Percentiles rank a stretch among this genome's conserved stretches.
Conservation (phyloP, 495 filamentous ascomycete genomes). For the Neurospora tetraspora region DNA sequence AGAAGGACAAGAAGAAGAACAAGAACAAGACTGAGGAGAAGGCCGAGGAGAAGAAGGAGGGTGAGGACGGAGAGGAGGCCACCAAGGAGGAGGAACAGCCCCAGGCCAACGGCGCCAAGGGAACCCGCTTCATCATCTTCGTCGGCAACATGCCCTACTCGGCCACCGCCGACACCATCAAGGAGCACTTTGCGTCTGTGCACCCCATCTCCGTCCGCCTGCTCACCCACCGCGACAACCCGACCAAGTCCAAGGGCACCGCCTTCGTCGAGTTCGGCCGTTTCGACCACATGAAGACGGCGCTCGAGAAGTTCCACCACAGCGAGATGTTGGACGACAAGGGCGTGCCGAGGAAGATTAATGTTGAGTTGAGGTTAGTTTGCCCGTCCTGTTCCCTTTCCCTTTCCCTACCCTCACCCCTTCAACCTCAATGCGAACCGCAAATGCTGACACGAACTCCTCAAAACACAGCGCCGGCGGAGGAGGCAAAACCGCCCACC, state of each 20-base stretch:
- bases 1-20: slow-evolving; percentile 18
- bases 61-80: slow-evolving; percentile 11
- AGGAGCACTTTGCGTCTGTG: slow-evolving; percentile 67
- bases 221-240: slow-evolving; percentile 58
- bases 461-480: slow-evolving; percentile 76
- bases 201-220: slow-evolving; percentile 64
- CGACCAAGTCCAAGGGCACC: slow-evolving; percentile 67
- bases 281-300: slow-evolving; percentile 90
- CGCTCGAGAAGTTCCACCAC: slow-evolving; percentile 81
- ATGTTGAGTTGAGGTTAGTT: slow-evolving; percentile 81
- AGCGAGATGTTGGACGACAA: slow-evolving; percentile 63
- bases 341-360: slow-evolving; percentile 58
- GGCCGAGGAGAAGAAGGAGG: neutral
- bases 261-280: slow-evolving; percentile 89
- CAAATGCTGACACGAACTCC: too few relatives aligned
- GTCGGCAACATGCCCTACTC: slow-evolving; percentile 86
- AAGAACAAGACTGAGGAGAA: slow-evolving; percentile 8
- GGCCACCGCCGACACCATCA: slow-evolving; percentile 56
- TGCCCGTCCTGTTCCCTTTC: too few relatives aligned
- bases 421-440: too few relatives aligned
- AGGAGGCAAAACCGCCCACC: slow-evolving; percentile 63
- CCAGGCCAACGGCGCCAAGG: slow-evolving; percentile 25
- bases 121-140: slow-evolving; percentile 72
- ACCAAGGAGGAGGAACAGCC: slow-evolving; percentile 4
- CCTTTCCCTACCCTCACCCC: too few relatives aligned